Percentiles rank a stretch among this genome's conserved stretches.
phyloP scores from a whole-genome alignment of 169 alveolate genomes.

The Eimeria mitis region DNA sequence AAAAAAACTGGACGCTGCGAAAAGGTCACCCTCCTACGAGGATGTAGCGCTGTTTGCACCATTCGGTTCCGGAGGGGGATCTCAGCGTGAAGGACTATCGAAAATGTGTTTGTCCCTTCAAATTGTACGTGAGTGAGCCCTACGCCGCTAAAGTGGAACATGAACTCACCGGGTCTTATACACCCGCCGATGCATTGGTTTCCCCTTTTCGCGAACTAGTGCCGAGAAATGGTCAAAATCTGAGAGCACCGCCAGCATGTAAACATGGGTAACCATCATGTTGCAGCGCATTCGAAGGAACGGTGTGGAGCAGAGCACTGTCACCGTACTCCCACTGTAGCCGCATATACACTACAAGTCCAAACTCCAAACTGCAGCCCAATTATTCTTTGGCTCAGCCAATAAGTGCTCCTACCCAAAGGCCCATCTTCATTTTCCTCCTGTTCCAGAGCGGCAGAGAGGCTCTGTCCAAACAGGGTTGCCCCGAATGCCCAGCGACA shows the following conservation, averaged over 20 bases:
- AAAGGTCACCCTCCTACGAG: background rate
- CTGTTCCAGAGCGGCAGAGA: constrained; percentile 25
- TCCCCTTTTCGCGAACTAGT: constrained; percentile 21
- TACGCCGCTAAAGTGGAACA: background rate
- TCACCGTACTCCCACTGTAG: background rate
- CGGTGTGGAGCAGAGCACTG: background rate
- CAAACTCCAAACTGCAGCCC: background rate
- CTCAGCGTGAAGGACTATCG: background rate
- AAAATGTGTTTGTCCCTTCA: background rate
- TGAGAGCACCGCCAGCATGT: background rate
- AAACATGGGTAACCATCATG: background rate
- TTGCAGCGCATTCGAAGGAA: background rate
- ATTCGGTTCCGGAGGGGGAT: background rate
- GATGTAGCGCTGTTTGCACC: background rate
- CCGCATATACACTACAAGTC: background rate
- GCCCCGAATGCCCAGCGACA: constrained; percentile 70
- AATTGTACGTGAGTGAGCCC: background rate
- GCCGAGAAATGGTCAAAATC: constrained; percentile 13
- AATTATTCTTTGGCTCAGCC: background rate
- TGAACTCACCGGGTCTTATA: constrained; percentile 11
- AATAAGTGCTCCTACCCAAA: constrained; percentile 2
- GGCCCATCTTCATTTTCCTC: constrained; percentile 48
- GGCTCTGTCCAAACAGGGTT: constrained; percentile 41
- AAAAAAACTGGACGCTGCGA: background rate
- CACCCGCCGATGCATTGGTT: background rate